Percentiles rank a stretch among this genome's conserved stretches.
These are phyloP conservation scores for Pleurotus platypus DNA, from an alignment of 768 basidiomycete genomes.

Conservation along the genomic window DNA sequence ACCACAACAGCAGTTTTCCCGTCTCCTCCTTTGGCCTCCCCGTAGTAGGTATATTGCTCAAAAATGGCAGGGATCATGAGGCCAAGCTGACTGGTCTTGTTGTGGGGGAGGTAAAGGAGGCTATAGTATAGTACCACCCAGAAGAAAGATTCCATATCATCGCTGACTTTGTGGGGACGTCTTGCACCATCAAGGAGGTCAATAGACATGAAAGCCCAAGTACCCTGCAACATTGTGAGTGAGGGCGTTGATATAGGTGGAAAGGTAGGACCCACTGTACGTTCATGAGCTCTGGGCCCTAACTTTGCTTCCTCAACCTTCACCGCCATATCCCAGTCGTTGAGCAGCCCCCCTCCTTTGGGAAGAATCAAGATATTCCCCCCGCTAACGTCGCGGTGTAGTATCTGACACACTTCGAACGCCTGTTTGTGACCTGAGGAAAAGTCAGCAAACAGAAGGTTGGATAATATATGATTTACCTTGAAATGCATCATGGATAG, in stretches of 20 bases:
- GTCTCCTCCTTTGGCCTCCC: no score
- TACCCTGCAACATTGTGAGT: conserved; percentile 9
- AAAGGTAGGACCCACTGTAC: background rate
- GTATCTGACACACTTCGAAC: background rate
- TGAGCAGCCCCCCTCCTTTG: conserved; percentile 4
- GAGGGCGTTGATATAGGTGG: no score
- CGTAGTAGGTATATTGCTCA: background rate
- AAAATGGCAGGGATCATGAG: background rate
- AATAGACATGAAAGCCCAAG: conserved; percentile 15
- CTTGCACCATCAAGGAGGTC: background rate
- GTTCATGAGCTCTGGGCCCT: background rate
- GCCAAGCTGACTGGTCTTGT: background rate
- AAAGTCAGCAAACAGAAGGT: no score
- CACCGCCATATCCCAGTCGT: conserved; percentile 8
- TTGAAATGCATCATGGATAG: background rate
- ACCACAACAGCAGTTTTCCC: background rate
- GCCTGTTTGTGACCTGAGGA: conserved; percentile 6
- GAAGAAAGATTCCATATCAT: conserved; percentile 15
- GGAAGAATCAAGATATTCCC: conserved; percentile 7
- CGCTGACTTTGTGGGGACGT: conserved; percentile 9
- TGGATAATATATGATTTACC: conserved; percentile 18
- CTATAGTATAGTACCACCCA: conserved; percentile 16
- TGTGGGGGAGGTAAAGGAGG: conserved; percentile 13
- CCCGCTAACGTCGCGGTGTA: conserved; percentile 10
- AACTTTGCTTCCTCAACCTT: background rate